Conservation (phyloP, 257 asterid species). For the Solanum paucissectum region DNA sequence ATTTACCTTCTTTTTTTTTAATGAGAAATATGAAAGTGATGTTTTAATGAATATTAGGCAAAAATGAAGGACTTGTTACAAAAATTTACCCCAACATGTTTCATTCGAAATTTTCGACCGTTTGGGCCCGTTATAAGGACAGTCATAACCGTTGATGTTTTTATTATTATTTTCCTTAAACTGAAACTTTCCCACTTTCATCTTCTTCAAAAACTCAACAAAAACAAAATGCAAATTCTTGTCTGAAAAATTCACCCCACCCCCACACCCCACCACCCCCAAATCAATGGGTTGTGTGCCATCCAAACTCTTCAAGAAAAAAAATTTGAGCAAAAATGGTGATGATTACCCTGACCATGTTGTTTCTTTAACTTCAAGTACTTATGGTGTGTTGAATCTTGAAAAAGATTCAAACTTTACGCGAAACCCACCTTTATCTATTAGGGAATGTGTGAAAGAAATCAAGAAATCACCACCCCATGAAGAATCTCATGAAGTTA, state of each 20-base stretch:
- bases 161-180: conserved; percentile 4
- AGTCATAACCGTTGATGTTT: conserved; percentile 39
- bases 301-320: conserved; percentile 37
- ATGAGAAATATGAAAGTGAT: background rate
- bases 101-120: conserved; percentile 60
- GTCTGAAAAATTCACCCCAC: background rate
- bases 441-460: conserved; percentile 15
- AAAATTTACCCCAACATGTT: background rate
- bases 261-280: background rate
- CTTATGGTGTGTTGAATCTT: conserved; percentile 69
- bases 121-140: conserved; percentile 33
- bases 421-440: background rate
- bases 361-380: conserved; percentile 83
- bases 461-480: conserved; percentile 32
- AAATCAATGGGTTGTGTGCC: conserved; percentile 81
- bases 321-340: conserved; percentile 11
- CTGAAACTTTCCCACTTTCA: background rate
- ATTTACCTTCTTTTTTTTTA: too few species aligned
- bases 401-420: conserved; percentile 22
- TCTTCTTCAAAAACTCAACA: background rate
- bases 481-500: conserved; percentile 55
- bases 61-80: background rate
- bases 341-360: conserved; percentile 40
- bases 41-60: background rate
- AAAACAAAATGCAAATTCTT: conserved; percentile 4